A percentile compares a stretch with the other conserved stretches of the same genome.
Conservation (phyloP, 306 rosid genomes). For the Rubus parviflorus region DNA sequence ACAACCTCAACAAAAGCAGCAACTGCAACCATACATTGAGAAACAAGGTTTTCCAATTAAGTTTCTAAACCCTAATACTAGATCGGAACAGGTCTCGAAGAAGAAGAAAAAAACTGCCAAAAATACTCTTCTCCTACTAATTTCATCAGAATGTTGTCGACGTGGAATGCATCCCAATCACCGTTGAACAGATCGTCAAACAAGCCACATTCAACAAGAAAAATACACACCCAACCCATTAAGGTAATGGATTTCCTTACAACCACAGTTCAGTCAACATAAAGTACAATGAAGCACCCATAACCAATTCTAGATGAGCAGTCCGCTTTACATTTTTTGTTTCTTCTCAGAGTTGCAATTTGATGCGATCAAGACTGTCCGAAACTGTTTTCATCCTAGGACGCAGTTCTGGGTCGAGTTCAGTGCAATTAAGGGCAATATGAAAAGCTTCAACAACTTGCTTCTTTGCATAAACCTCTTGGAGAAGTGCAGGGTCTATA, state of each 20-base stretch:
- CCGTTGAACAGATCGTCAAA: not conserved
- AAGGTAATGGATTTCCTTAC: constrained; percentile 22
- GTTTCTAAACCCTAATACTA: not conserved
- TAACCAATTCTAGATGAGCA: constrained; percentile 7
- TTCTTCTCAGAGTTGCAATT: constrained; percentile 20
- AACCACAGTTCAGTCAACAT: constrained; percentile 5
- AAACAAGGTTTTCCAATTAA: not conserved
- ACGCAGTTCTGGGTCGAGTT: constrained; percentile 66
- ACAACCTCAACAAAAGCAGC: not conserved
- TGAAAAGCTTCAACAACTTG: constrained; percentile 66
- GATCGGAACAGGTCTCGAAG: not conserved
- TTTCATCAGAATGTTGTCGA: not conserved
- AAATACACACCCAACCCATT: constrained; percentile 17
- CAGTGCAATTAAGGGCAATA: constrained; percentile 74
- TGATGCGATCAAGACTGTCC: constrained; percentile 66
- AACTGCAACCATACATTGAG: not conserved
- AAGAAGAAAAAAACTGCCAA: not conserved
- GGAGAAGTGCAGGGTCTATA: constrained; percentile 63
- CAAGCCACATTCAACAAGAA: not conserved
- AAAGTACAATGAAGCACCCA: constrained; percentile 2
- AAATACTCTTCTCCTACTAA: not conserved
- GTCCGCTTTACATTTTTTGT: constrained; percentile 19
- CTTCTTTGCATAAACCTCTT: constrained; percentile 61
- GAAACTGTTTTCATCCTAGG: constrained; percentile 70
- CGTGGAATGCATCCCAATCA: not conserved